Conservation (phyloP, 1,284 basidiomycete genomes). For the Heterobasidion parviporum region DNA sequence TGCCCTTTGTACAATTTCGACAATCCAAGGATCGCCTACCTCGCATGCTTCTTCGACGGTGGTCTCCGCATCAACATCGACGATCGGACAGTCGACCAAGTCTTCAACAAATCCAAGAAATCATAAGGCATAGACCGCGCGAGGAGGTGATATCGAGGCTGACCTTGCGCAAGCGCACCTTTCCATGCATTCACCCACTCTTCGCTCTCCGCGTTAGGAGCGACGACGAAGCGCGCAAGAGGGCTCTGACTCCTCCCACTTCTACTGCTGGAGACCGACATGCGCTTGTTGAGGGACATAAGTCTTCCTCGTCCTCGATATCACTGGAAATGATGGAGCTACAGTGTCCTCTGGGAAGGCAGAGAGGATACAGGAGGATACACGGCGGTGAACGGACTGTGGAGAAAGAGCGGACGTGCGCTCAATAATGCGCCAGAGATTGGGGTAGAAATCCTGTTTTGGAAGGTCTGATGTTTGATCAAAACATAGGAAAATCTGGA, state of each 20-base stretch:
- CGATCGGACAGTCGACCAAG: conserved; percentile 56
- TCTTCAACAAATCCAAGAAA: conserved; percentile 27
- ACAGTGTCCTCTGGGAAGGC: no score
- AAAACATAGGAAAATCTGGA: not conserved
- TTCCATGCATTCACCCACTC: conserved; percentile 55
- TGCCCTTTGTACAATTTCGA: not conserved
- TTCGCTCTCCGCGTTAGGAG: conserved; percentile 35
- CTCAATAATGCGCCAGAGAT: no score
- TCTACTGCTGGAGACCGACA: conserved; percentile 23
- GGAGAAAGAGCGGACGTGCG: no score
- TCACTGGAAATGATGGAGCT: no score
- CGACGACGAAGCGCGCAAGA: conserved; percentile 16
- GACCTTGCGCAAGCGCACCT: conserved; percentile 11
- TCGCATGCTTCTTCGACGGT: conserved; percentile 77
- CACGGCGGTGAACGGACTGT: no score
- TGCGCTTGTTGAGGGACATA: conserved; percentile 20
- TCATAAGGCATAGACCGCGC: not conserved
- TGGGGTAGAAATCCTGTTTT: not conserved
- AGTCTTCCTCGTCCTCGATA: no score
- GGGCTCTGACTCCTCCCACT: conserved; percentile 21
- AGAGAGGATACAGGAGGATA: no score
- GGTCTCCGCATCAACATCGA: conserved; percentile 53
- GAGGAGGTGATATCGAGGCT: conserved; percentile 1
- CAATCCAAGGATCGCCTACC: conserved; percentile 28
- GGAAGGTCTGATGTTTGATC: not conserved